These are phyloP conservation scores for Phaeotremella fagi DNA, from an alignment of 768 basidiomycete species.

Conservation along the genomic window DNA sequence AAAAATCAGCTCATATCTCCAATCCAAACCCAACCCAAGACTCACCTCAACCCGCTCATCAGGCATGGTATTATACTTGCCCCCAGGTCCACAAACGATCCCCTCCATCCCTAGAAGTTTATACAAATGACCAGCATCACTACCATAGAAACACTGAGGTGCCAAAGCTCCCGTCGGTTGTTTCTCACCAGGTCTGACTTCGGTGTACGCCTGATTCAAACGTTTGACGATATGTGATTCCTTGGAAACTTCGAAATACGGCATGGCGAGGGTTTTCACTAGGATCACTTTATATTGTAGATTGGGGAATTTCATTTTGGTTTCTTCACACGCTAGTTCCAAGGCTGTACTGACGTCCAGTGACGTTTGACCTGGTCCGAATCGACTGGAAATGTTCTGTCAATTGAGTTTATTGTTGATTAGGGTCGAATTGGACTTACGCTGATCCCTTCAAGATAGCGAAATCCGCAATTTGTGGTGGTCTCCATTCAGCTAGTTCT, in stretches of 20 bases:
- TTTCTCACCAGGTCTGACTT: constrained; percentile 6
- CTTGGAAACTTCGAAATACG: constrained; percentile 15
- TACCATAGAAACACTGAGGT: constrained; percentile 12
- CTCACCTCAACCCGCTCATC: constrained; percentile 19
- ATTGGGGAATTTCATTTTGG: constrained; percentile 2
- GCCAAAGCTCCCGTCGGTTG: constrained; percentile 3
- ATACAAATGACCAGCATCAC: constrained; percentile 13
- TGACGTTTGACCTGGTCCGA: constrained; percentile 18
- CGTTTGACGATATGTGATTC: constrained; percentile 12
- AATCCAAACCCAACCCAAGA: neutral
- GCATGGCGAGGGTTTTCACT: constrained; percentile 11
- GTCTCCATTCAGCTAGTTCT: constrained; percentile 16
- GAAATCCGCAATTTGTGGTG: constrained; percentile 18
- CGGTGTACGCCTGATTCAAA: constrained; percentile 8
- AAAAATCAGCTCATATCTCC: neutral
- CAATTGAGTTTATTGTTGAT: neutral
- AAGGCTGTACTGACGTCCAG: constrained; percentile 9
- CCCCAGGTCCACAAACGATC: constrained; percentile 18
- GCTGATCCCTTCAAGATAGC: constrained; percentile 9
- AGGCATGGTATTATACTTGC: constrained; percentile 20
- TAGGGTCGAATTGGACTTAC: constrained; percentile 3
- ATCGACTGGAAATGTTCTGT: constrained; percentile 1
- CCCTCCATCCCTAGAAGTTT: constrained; percentile 7
- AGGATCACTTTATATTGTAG: constrained; percentile 9
- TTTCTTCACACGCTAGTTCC: constrained; percentile 5